These are phyloP conservation scores for Hypsizygus marmoreus DNA, from an alignment of 768 basidiomycete genomes.

Conservation along the genomic window DNA sequence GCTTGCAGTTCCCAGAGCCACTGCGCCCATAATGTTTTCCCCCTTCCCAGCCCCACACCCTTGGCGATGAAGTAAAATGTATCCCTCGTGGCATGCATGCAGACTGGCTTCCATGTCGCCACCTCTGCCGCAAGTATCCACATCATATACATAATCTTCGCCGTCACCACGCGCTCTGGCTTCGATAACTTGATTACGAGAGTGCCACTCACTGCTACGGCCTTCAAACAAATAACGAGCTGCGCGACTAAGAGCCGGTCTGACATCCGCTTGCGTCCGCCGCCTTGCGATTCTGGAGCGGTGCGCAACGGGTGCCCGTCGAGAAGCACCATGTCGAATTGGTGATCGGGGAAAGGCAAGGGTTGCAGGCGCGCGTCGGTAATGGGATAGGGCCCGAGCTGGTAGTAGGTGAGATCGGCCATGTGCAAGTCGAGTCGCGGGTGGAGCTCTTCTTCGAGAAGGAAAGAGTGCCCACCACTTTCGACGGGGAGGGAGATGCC, in stretches of 20 bases:
- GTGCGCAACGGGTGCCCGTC: slow-evolving; percentile 24
- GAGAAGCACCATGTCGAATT: slow-evolving; percentile 25
- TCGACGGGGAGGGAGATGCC: slow-evolving; percentile 27
- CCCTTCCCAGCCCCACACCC: slow-evolving; percentile 15
- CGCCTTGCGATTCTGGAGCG: slow-evolving; percentile 4
- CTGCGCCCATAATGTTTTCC: background rate
- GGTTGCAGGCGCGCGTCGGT: background rate
- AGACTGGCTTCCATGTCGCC: slow-evolving; percentile 21
- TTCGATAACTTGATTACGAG: slow-evolving; percentile 24
- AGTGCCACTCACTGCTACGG: slow-evolving; percentile 14
- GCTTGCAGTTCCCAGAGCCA: background rate
- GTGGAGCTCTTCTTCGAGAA: slow-evolving; percentile 20
- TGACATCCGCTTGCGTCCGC: slow-evolving; percentile 6
- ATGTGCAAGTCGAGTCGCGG: slow-evolving; percentile 24
- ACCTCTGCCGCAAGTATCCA: slow-evolving; percentile 20
- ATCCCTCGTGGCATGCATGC: slow-evolving; percentile 23
- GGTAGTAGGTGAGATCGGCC: slow-evolving; percentile 25
- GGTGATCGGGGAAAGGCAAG: background rate
- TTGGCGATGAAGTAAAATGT: slow-evolving; percentile 26
- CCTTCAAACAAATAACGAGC: slow-evolving; percentile 24
- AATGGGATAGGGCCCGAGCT: slow-evolving; percentile 17
- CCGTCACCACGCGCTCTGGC: slow-evolving; percentile 21
- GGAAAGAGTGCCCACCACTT: slow-evolving; percentile 24
- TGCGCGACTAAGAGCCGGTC: slow-evolving; percentile 26
- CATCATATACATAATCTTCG: slow-evolving; percentile 25